Conservation (phyloP, 768 basidiomycete species). For the Saitozyma sp. region DNA sequence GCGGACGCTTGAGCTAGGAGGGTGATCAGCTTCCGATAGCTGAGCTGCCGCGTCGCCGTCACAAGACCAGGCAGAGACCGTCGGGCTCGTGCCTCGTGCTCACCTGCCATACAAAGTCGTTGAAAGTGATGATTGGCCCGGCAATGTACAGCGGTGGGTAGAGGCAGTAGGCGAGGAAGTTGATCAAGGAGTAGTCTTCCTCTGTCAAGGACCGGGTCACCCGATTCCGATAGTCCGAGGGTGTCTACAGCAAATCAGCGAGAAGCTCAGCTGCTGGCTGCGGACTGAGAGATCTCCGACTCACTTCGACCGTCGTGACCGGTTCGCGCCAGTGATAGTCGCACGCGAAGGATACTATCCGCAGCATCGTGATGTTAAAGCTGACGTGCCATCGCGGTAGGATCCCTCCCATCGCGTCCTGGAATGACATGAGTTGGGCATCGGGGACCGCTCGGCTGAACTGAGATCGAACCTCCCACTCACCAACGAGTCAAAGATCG, state of each 20-base stretch:
- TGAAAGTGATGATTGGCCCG: slow-evolving; percentile 94
- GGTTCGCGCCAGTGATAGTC: slow-evolving; percentile 79
- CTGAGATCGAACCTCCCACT: slow-evolving; percentile 37
- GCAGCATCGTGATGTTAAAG: slow-evolving; percentile 95
- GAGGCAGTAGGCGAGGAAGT: slow-evolving; percentile 80
- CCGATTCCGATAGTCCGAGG: slow-evolving; percentile 64
- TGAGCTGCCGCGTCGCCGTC: background rate
- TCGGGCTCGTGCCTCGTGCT: slow-evolving; percentile 40
- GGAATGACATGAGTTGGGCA: slow-evolving; percentile 27
- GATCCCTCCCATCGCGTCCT: slow-evolving; percentile 60
- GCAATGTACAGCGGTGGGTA: slow-evolving; percentile 95
- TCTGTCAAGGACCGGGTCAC: slow-evolving; percentile 60
- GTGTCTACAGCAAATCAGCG: slow-evolving; percentile 5
- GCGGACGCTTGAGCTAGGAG: slow-evolving; percentile 64
- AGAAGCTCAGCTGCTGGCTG: background rate
- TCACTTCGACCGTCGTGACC: slow-evolving; percentile 12
- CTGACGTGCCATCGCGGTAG: slow-evolving; percentile 89
- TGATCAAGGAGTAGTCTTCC: slow-evolving; percentile 65
- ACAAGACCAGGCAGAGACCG: background rate
- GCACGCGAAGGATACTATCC: slow-evolving; percentile 88
- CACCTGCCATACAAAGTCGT: slow-evolving; percentile 93
- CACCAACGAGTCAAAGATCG: slow-evolving; percentile 65
- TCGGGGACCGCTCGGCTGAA: background rate
- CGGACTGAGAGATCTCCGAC: background rate
- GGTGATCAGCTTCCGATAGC: background rate